These are phyloP conservation scores for Cladosporium sp. DNA, from an alignment of 2,329 filamentous ascomycete species.

Conservation along the genomic window DNA sequence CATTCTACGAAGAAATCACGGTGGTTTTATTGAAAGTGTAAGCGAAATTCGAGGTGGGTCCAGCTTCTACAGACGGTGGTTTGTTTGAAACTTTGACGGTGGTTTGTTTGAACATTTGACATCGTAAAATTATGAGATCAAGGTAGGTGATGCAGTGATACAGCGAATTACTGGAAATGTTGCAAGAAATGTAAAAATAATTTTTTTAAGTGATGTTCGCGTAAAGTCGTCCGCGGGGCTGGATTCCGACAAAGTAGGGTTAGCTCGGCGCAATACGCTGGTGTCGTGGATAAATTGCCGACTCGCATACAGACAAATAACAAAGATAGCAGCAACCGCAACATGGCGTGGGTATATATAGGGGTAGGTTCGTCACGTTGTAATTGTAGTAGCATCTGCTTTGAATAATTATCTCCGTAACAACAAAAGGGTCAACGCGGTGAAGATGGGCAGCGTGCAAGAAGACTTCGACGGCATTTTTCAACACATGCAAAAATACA, in stretches of 20 bases:
- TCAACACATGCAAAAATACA: no score
- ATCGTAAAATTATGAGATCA: conserved; percentile 11
- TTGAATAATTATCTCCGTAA: no score
- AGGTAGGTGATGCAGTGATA: not conserved
- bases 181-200: not conserved
- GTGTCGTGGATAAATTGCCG: not conserved
- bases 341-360: no score
- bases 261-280: not conserved
- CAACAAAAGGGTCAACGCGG: no score
- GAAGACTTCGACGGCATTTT: no score
- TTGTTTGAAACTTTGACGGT: conserved; percentile 4
- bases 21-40: conserved; percentile 11
- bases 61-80: conserved; percentile 3
- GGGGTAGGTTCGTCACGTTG: no score
- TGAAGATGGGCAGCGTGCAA: no score
- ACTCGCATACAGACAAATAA: no score
- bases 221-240: not conserved
- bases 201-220: not conserved
- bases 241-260: no score
- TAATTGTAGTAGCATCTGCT: no score
- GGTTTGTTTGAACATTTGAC: conserved; percentile 7
- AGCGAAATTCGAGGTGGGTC: conserved; percentile 10
- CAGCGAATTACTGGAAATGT: not conserved
- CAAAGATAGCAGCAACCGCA: no score
- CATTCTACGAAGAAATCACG: conserved; percentile 7